Evolutionary conservation across 2,329 filamentous ascomycete species (phyloP), one percentile per base, ranked within the genome.

Genomic region (Penicillium rolfsii): DNA sequence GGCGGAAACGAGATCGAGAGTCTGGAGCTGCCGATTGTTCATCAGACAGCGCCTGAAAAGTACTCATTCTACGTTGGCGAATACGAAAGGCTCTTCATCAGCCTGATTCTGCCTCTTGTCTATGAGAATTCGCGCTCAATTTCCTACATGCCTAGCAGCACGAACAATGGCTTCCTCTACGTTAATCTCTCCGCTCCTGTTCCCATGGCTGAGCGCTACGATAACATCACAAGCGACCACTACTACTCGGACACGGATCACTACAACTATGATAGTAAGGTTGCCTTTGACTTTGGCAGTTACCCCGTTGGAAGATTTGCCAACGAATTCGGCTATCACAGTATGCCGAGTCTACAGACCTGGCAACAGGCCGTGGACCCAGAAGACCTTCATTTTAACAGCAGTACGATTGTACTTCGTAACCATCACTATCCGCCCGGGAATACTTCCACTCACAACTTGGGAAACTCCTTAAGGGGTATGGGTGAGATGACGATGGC

Each of bases 281-380:
- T 80, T 16, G 81, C 85, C 0, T 87, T 87, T 71, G 80, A 88
- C 69, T 75, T 78, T n/a, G 78, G 76, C 0, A 77, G 74, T 0
- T 87, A 87, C 62, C 85, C 85, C 0, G 75, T 87, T 0, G 85
- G 84, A 2, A 79, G 86, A 8, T 88, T 88, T 66, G 82, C 84
- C 2, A 86, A 87, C 63, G 86, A 89, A 71, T 89, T 88, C 61
- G 86, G 86, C 26, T 88, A 82, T 69, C 85, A 87, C 67, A 84
- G 81, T 58, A 87, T 88, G 85, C 86, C 86, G 0, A 84, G 82
- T 55, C 68, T 88, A 0, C 82, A 86, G 60, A 83, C 80, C 2
- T 88, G 85, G 85, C 77, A 79, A 45, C 80, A 85, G 66, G 85
- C 81, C 2, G 70, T 88, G 0, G 73, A 79, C 1, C 75, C 79